Base-by-base conservation (phyloP, 1,284 basidiomycete genomes). In the Sporisorium scitamineum region DNA sequence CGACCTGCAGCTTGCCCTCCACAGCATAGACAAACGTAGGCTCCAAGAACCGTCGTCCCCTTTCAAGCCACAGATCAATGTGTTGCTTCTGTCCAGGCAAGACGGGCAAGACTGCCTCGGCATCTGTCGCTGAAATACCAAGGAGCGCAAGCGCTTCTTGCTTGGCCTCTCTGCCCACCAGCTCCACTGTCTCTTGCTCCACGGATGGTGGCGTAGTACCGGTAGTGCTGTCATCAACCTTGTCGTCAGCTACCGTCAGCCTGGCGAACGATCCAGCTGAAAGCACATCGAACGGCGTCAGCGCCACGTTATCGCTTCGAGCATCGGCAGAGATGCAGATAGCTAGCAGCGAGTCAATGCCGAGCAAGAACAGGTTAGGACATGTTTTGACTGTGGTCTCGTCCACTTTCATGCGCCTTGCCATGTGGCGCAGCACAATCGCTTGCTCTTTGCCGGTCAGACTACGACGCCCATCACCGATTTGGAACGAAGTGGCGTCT, bases 251-350 rank as follows among this genome's bases (percentile, higher is more conserved):
- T 3, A 62, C 53, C 5, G 53, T 62, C 26, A 62, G 34, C 8
- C 42, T 41, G 20, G 34, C 34, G 26, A 62, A 50, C 27, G 45
- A 50, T 1, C 53, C 53, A 0, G 60, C 53, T 10, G 53, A 62
- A 11, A 62, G 60, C 9, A 62, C 26, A 16, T 62, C 60, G 45
- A 55, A 32, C 10, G 60, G 60, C 3, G 52, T 54, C 44, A 62
- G 39, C 24, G 60, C 37, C 26, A 62, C 29, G 5, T 55, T 26
- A 5, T 62, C 60, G 31, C 22, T 13, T 18, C 60, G 53, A 31
- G 45, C 60, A 44, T 62, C 60, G 24, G 27, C 60, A 16, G 61
- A 42, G 18, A 64, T 64, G 54, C 54, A 58, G 18, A 64, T 64
- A 11, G 61, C 54, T 2, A 58, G 55, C 31, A 64, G 22, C 27